Conservation (phyloP, 345 rosid genomes). For the Acer yangbiense region DNA sequence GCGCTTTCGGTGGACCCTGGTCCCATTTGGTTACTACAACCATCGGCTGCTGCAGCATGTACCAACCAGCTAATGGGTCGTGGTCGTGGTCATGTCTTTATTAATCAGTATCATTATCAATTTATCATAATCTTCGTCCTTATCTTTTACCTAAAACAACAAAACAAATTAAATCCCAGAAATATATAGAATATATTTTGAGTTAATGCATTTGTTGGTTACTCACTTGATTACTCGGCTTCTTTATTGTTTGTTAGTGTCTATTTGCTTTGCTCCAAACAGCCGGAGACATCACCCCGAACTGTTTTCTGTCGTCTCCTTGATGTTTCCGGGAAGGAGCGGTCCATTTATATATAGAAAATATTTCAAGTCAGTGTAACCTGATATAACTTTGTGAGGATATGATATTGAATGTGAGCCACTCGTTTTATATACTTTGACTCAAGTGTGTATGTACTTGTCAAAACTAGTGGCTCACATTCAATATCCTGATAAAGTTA, state of each 20-base stretch:
- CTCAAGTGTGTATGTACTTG: too few relatives aligned
- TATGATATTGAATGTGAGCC: too few relatives aligned
- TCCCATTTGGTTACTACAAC: slow-evolving; percentile 18
- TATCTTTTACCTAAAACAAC: slow-evolving; percentile 22
- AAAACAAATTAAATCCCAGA: not conserved
- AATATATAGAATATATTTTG: not conserved
- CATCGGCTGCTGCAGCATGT: slow-evolving; percentile 8
- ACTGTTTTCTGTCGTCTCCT: slow-evolving; percentile 21
- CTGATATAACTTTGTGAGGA: too few relatives aligned
- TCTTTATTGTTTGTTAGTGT: not conserved
- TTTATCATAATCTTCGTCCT: slow-evolving; percentile 8
- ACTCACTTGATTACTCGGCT: not conserved
- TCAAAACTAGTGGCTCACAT: too few relatives aligned
- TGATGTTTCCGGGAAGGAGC: slow-evolving; percentile 23
- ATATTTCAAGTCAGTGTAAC: too few relatives aligned
- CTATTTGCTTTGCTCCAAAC: not conserved
- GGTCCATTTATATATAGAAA: not conserved
- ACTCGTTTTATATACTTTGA: too few relatives aligned
- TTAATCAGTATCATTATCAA: not conserved
- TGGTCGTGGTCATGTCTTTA: not conserved
- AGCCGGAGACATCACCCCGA: slow-evolving; percentile 23
- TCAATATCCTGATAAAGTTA: too few relatives aligned
- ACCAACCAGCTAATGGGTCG: slow-evolving; percentile 4
- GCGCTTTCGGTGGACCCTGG: slow-evolving; percentile 29
- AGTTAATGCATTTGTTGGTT: slow-evolving; percentile 5